Evolutionary conservation across 2,329 filamentous ascomycete species (phyloP).

Genomic region (Aspergillus pseudoviridinutans): DNA sequence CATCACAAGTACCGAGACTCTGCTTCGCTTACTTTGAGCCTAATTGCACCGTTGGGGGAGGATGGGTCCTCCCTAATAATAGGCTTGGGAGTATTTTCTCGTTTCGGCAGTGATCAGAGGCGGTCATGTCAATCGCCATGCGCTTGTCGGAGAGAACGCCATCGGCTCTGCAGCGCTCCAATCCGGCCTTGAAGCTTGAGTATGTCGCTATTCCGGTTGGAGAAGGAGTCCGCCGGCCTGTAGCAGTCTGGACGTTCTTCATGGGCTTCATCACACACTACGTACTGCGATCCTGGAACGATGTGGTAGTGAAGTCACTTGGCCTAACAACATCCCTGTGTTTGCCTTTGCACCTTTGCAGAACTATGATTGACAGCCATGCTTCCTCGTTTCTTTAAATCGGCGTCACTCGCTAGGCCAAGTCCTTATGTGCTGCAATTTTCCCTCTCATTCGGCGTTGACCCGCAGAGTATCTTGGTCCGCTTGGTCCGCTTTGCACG

Average conservation of each 20-base stretch:
- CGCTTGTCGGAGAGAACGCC: slow-evolving; percentile 11
- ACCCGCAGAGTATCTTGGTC: neutral
- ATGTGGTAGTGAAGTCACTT: neutral
- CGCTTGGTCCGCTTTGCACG: slow-evolving; percentile 1
- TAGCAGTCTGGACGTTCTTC: neutral
- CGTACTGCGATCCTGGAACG: neutral
- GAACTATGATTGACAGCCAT: neutral
- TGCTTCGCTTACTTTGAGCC: slow-evolving; percentile 7
- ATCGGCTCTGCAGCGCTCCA: slow-evolving; percentile 3
- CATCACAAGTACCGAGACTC: slow-evolving; percentile 5
- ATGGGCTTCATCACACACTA: neutral
- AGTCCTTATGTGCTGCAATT: neutral
- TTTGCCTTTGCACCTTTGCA: neutral
- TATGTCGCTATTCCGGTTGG: slow-evolving; percentile 4
- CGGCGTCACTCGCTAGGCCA: neutral
- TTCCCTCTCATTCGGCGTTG: neutral
- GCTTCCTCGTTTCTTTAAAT: neutral
- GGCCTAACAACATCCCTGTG: neutral
- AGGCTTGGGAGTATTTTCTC: slow-evolving; percentile 16
- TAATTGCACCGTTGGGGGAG: slow-evolving; percentile 11
- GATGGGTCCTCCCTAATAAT: slow-evolving; percentile 7
- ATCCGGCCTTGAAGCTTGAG: slow-evolving; percentile 5
- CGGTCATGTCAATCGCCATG: slow-evolving; percentile 12
- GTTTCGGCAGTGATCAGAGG: slow-evolving; percentile 21
- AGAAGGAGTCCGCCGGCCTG: slow-evolving; percentile 2